Percentiles rank a stretch among this genome's conserved stretches.
phyloP scores from a whole-genome alignment of 164 flowering plant species.

The Vitis cinerea region DNA sequence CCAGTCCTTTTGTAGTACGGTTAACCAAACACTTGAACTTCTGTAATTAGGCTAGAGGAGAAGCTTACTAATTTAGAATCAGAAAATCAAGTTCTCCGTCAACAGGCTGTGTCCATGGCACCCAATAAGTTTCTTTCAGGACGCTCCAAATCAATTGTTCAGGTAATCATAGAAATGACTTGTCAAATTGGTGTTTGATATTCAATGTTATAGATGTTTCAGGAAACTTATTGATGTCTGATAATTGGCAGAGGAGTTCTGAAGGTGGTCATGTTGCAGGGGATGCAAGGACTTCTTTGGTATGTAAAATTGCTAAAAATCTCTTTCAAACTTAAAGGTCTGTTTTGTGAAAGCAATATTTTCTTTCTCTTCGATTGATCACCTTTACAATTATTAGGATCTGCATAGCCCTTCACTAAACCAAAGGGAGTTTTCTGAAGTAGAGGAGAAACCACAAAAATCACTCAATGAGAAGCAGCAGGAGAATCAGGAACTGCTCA shows the following conservation, averaged over 20 bases:
- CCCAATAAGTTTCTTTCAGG: slow-evolving; percentile 79
- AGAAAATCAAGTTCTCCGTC: slow-evolving; percentile 95
- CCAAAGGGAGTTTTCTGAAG: slow-evolving; percentile 61
- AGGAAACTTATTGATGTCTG: slow-evolving; percentile 15
- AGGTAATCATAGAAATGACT: slow-evolving; percentile 45
- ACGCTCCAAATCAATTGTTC: slow-evolving; percentile 81
- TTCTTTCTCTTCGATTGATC: slow-evolving; percentile 9
- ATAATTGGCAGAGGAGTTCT: slow-evolving; percentile 48
- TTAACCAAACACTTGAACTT: slow-evolving; percentile 1
- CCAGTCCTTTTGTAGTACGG: not conserved
- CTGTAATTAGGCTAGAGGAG: slow-evolving; percentile 81
- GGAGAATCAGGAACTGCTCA: slow-evolving; percentile 82
- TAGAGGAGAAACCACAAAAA: slow-evolving; percentile 94
- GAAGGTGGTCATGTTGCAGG: slow-evolving; percentile 52
- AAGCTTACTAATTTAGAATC: slow-evolving; percentile 83
- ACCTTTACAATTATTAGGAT: slow-evolving; percentile 49
- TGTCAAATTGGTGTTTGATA: not conserved
- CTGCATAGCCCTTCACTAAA: slow-evolving; percentile 53
- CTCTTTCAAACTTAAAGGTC: slow-evolving; percentile 1
- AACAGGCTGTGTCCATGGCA: slow-evolving; percentile 92
- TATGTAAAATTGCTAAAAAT: slow-evolving; percentile 22
- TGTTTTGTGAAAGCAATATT: not conserved
- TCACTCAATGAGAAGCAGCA: slow-evolving; percentile 96
- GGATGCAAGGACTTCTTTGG: slow-evolving; percentile 58
- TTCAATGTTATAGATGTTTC: slow-evolving; percentile 1